Percentiles rank a stretch among this genome's conserved stretches.
Conservation (phyloP, 495 filamentous ascomycete genomes). For the Lasiosphaeriaceae sp. region DNA sequence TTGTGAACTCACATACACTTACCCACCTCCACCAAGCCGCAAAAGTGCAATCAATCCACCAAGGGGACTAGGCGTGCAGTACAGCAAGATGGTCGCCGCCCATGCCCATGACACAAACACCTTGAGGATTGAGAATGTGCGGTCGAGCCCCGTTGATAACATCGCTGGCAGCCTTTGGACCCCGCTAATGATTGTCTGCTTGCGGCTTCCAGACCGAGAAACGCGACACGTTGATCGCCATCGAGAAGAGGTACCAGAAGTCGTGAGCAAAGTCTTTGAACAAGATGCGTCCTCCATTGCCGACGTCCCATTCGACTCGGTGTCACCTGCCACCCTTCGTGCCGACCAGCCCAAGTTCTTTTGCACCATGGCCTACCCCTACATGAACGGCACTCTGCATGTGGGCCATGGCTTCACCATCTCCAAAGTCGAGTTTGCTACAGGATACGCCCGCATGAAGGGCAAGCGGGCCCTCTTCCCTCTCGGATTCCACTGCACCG, state of each 20-base stretch:
- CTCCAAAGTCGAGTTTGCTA: conserved; percentile 62
- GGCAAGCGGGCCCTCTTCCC: conserved; percentile 84
- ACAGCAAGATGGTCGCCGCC: no score
- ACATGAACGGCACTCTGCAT: not conserved
- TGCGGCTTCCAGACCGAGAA: conserved; percentile 12
- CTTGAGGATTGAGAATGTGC: not conserved
- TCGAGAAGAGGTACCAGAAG: not conserved
- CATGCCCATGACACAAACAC: no score
- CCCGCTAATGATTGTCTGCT: not conserved
- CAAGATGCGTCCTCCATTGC: not conserved
- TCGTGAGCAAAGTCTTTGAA: not conserved
- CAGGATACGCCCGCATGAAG: conserved; percentile 80
- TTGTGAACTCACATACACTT: no score
- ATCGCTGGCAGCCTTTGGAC: not conserved
- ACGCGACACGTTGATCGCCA: conserved; percentile 1
- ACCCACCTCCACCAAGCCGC: no score
- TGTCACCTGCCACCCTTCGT: not conserved
- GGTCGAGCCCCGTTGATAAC: not conserved
- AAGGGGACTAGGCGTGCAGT: no score
- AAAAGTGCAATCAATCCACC: no score
- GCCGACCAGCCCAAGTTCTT: conserved; percentile 8
- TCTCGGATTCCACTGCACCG: conserved; percentile 91
- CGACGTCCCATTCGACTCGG: not conserved
- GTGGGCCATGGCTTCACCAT: conserved; percentile 8
- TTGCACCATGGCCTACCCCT: conserved; percentile 9